Percentiles rank a stretch among this genome's conserved stretches.
These are phyloP conservation scores for Suillus paluster DNA, from an alignment of 768 basidiomycete genomes.

Conservation along the genomic window DNA sequence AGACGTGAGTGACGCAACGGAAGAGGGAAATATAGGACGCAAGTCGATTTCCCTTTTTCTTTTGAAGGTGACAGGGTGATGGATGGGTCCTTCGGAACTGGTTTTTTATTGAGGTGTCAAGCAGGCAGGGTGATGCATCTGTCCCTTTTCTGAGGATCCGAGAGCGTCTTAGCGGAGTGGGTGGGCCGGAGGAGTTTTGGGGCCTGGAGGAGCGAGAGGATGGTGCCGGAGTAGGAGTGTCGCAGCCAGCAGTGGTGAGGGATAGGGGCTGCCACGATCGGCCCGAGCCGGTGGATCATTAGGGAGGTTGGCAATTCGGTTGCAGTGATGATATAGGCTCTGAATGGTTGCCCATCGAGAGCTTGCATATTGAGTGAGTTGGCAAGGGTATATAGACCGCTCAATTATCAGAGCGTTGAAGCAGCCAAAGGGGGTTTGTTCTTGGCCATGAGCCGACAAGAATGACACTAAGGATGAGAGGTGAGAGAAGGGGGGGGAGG, in stretches of 20 bases:
- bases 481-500: background rate
- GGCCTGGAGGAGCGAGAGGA: background rate
- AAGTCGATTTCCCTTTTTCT: background rate
- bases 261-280: background rate
- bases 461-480: background rate
- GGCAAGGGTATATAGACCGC: background rate
- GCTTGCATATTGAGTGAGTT: background rate
- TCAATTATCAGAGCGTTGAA: background rate
- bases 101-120: background rate
- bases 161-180: background rate
- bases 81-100: background rate
- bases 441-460: background rate
- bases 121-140: background rate
- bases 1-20: background rate
- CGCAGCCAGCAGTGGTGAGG: background rate
- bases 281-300: background rate
- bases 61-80: background rate
- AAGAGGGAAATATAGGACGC: background rate
- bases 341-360: background rate
- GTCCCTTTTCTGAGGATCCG: background rate
- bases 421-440: background rate
- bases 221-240: background rate
- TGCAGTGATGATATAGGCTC: background rate
- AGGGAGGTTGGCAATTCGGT: background rate
- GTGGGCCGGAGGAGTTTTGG: too few species aligned